Evolutionary conservation across 345 rosid species (phyloP).

Genomic region (Pugionium dolabratum): DNA sequence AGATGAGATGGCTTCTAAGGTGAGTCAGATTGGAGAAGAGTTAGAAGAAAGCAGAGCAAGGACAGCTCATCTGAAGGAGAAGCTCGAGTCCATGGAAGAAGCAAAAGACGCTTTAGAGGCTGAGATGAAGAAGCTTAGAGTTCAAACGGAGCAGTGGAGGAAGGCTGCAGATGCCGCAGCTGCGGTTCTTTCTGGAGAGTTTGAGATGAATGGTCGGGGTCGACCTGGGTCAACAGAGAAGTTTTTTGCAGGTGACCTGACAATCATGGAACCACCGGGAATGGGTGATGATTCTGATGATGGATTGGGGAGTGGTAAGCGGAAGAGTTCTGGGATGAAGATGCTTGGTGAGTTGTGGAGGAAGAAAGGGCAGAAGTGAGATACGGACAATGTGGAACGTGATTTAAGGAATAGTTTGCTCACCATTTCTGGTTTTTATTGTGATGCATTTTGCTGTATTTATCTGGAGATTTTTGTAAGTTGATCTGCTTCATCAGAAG

Average conservation of each 20-base stretch:
- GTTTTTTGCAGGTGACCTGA: conserved; percentile 53
- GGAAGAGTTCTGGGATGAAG: conserved; percentile 72
- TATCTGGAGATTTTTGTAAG: conserved; percentile 27
- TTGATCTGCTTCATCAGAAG: conserved; percentile 26
- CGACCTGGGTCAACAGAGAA: conserved; percentile 77
- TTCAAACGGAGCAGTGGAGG: conserved; percentile 95
- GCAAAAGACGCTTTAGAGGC: conserved; percentile 62
- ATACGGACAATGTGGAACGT: not conserved
- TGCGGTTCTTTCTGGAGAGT: conserved; percentile 70
- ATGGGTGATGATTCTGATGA: conserved; percentile 60
- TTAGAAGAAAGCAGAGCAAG: conserved; percentile 57
- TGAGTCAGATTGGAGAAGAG: conserved; percentile 58
- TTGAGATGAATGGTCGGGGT: conserved; percentile 61
- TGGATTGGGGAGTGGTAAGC: conserved; percentile 66
- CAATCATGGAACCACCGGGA: conserved; percentile 59
- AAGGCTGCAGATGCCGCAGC: conserved; percentile 98
- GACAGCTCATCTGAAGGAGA: conserved; percentile 48
- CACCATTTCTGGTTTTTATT: conserved; percentile 39
- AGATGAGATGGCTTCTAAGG: conserved; percentile 50
- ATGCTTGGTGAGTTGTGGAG: conserved; percentile 92
- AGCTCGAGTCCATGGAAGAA: conserved; percentile 55
- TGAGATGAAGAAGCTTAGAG: conserved; percentile 81
- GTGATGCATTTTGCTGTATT: conserved; percentile 28
- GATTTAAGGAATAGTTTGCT: conserved; percentile 42
- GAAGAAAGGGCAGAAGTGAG: conserved; percentile 71